phyloP scores from a whole-genome alignment of 2,329 filamentous ascomycete species.

The Trichoderma gracile region DNA sequence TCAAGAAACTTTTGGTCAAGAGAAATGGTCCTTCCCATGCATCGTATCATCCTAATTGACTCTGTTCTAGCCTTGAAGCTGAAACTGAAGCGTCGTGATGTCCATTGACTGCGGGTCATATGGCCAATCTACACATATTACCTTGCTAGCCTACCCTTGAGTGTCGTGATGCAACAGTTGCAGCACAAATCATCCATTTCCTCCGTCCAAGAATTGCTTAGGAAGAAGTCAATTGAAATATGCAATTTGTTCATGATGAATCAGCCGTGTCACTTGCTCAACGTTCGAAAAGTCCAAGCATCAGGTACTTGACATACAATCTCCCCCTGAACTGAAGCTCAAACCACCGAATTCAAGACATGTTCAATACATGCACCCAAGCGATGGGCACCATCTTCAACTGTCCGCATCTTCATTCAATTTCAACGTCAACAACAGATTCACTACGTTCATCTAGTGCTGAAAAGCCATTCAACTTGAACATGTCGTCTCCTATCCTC shows the following conservation, averaged over 20 bases:
- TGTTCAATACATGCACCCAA: not conserved
- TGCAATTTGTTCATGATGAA: not conserved
- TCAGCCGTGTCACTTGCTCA: not conserved
- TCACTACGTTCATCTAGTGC: not conserved
- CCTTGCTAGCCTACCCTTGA: not conserved
- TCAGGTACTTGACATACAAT: not conserved
- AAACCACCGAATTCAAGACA: not conserved
- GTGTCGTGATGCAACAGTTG: not conserved
- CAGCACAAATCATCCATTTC: not conserved
- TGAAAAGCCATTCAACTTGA: not conserved
- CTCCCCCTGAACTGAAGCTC: not conserved
- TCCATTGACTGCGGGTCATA: not conserved
- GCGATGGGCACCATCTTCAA: not conserved
- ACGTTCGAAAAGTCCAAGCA: not conserved
- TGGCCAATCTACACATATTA: not conserved
- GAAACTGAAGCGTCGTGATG: slow-evolving; percentile 1
- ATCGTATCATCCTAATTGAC: no score
- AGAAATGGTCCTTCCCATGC: no score
- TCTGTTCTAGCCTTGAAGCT: not conserved
- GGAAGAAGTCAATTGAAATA: not conserved
- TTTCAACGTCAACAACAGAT: no score
- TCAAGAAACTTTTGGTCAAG: not conserved
- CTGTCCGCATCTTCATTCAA: not conserved
- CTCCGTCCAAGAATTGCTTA: not conserved
- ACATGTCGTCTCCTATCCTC: not conserved